These are phyloP conservation scores for Pseudogymnoascus sp. DNA, from an alignment of 2,329 filamentous ascomycete species.

Conservation along the genomic window DNA sequence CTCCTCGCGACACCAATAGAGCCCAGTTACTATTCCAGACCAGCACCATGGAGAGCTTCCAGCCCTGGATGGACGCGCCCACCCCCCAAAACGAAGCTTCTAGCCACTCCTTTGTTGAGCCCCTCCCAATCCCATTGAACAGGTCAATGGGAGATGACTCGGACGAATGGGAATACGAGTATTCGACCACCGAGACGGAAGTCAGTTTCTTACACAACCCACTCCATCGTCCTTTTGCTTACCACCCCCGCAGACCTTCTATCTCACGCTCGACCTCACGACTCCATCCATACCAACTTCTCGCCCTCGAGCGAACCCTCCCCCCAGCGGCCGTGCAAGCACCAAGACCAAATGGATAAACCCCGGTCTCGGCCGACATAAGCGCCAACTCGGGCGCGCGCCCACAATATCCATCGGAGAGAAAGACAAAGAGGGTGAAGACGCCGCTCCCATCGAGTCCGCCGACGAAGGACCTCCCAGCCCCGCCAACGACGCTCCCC, in stretches of 20 bases:
- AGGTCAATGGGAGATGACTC: constrained; percentile 39
- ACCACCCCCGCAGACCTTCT: constrained; percentile 45
- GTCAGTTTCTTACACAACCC: constrained; percentile 28
- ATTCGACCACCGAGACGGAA: constrained; percentile 55
- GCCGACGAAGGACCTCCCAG: constrained; percentile 20
- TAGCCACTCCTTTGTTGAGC: neutral
- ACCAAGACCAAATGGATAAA: constrained; percentile 18
- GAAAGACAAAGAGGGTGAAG: constrained; percentile 16
- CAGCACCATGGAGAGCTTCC: neutral
- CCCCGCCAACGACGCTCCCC: constrained; percentile 25
- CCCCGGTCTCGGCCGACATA: constrained; percentile 19
- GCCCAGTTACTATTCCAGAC: neutral
- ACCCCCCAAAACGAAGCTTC: constrained; percentile 7
- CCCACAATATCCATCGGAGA: constrained; percentile 10
- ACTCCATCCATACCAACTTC: constrained; percentile 26
- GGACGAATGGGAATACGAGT: constrained; percentile 60
- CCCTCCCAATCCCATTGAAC: neutral
- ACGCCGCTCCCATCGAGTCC: constrained; percentile 16
- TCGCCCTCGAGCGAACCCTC: constrained; percentile 12
- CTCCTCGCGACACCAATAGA: neutral
- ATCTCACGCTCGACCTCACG: constrained; percentile 54
- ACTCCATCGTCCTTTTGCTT: constrained; percentile 10
- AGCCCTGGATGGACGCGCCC: constrained; percentile 2
- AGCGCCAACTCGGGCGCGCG: constrained; percentile 12
- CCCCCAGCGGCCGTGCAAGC: constrained; percentile 11